Evolutionary conservation across 192 early-diverging fungal genomes (phyloP), one percentile per base, ranked within the genome.

Genomic region (Backusella circina): DNA sequence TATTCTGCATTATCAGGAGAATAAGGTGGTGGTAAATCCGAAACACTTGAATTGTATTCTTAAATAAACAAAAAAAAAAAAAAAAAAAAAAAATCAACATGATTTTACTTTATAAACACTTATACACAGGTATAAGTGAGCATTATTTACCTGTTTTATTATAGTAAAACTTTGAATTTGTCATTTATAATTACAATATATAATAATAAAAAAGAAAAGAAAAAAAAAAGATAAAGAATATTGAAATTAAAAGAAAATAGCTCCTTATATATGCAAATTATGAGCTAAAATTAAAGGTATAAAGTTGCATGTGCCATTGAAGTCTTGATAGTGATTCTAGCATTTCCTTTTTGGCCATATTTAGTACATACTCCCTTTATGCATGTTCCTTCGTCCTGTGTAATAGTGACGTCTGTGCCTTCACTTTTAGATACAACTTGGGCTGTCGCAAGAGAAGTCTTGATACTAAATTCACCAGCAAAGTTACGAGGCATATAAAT

Each of bases 261-360:
- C 51, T 57, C 51, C 51, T 57, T 57, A 26, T 57, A 57, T 57
- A 26, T 57, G 51, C 51, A 26, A 57, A 57, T n/a, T 47, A n/a
- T 47, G 44, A 47, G 18, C 44, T 47, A 57, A 57, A 57, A 57
- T 70, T 70, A 70, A 36, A 70, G 36, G 26, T 70, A 70, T 30
- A 70, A 44, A 26, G 13, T 70, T 28, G 38, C 69, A 28, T 21
- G 13, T 39, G 69, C 69, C 28, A 41, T 44, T 15, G 69, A 47
- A 18, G 69, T 47, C 23, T 70, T 70, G 26, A 70, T 47, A 47
- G 21, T 70, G 38, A 70, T 12, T 18, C 28, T 28, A 70, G 9
- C 16, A 0, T 70, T 70, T 21, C 37, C 37, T 41, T 41, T 47
- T 13, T 70, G 23, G n/a, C 37, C 37, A 26, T n/a, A 39, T 28